Percentiles rank a stretch among this genome's conserved stretches.
Conservation (phyloP, 495 filamentous ascomycete species). For the Penicillium antarcticum region DNA sequence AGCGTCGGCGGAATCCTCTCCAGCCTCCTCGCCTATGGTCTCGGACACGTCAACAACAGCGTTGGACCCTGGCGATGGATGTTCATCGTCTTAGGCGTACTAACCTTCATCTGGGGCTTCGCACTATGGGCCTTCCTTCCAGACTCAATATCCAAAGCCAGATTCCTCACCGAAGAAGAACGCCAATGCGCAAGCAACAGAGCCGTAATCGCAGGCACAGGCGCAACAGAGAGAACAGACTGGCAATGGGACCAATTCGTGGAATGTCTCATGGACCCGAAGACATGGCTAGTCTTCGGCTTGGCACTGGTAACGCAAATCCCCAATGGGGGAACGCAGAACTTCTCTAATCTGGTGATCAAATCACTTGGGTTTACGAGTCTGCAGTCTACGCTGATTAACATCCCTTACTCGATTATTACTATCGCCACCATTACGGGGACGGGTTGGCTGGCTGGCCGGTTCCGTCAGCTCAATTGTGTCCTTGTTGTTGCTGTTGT, state of each 20-base stretch:
- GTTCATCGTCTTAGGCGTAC: conserved; percentile 49
- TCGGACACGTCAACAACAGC: conserved; percentile 49
- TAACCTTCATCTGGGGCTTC: conserved; percentile 54
- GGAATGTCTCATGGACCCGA: conserved; percentile 53
- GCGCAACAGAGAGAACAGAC: conserved; percentile 50
- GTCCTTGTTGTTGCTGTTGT: conserved; percentile 31
- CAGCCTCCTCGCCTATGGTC: conserved; percentile 55
- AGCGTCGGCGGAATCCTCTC: conserved; percentile 54
- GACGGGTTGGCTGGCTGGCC: conserved; percentile 37
- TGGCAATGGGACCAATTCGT: conserved; percentile 53
- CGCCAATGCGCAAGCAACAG: conserved; percentile 53
- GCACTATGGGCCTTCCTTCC: conserved; percentile 54
- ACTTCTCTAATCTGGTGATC: conserved; percentile 45
- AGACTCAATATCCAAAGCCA: conserved; percentile 58
- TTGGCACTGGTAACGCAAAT: conserved; percentile 53
- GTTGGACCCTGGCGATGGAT: conserved; percentile 53
- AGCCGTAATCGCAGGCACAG: conserved; percentile 34
- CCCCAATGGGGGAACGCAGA: conserved; percentile 43
- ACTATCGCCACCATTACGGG: conserved; percentile 33
- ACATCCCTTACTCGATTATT: conserved; percentile 41
- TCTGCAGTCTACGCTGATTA: conserved; percentile 39
- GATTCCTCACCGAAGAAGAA: conserved; percentile 54
- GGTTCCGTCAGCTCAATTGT: conserved; percentile 28
- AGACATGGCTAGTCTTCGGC: conserved; percentile 58
- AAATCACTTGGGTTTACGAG: conserved; percentile 42